Conservation (phyloP, 2,329 filamentous ascomycete genomes). For the Pseudocercospora fuligena region DNA sequence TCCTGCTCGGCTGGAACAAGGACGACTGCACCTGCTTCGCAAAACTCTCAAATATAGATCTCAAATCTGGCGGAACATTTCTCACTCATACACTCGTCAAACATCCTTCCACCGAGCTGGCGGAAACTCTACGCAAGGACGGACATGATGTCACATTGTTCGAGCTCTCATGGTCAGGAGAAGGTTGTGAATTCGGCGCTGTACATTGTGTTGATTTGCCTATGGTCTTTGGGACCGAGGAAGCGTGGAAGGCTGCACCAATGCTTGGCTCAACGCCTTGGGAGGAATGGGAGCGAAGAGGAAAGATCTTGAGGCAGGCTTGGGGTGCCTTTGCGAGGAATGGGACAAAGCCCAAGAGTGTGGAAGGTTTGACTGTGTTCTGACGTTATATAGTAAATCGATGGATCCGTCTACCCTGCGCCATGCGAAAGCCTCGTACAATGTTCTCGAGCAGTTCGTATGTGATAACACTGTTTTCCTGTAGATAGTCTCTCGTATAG, state of each 20-base stretch:
- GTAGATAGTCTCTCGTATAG: too few relatives aligned
- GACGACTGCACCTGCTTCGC: conserved; percentile 7
- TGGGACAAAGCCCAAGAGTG: not conserved
- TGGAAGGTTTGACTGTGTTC: not conserved
- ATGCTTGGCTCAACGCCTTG: conserved; percentile 1
- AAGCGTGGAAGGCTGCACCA: conserved; percentile 1
- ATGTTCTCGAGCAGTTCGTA: too few relatives aligned
- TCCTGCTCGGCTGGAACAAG: not conserved
- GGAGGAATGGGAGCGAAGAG: conserved; percentile 1
- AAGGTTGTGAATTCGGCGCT: conserved; percentile 7
- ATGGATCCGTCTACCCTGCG: not conserved
- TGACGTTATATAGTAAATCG: not conserved
- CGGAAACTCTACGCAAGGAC: not conserved
- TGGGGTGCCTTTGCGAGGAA: not conserved
- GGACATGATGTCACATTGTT: conserved; percentile 6
- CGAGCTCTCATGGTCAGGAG: conserved; percentile 12
- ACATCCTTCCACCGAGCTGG: not conserved
- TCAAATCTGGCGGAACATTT: not conserved
- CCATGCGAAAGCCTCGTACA: too few relatives aligned
- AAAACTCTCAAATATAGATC: not conserved
- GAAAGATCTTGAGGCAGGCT: not conserved
- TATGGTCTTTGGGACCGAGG: conserved; percentile 10
- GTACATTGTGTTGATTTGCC: conserved; percentile 15
- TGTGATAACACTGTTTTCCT: too few relatives aligned
- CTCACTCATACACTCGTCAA: conserved; percentile 8